phyloP scores from a whole-genome alignment of 164 flowering plant species.

The Aristolochia fimbriata region DNA sequence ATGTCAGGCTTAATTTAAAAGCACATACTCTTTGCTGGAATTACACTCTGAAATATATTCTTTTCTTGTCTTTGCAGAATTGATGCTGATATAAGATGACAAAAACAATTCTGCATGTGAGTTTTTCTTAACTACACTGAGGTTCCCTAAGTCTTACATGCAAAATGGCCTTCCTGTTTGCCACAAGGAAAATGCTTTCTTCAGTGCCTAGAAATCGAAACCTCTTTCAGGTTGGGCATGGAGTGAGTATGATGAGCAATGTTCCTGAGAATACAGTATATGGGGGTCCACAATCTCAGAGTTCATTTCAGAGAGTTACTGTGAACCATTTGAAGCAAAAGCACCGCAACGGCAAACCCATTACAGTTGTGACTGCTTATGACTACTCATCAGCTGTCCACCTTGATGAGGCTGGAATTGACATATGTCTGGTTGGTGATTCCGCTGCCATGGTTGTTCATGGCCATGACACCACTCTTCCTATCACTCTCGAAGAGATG shows the following conservation, averaged over 20 bases:
- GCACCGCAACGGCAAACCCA: constrained; percentile 50
- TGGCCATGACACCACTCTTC: constrained; percentile 91
- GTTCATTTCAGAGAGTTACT: constrained; percentile 52
- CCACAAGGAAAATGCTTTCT: no score
- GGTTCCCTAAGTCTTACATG: no score
- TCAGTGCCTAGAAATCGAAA: no score
- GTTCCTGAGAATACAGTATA: constrained; percentile 77
- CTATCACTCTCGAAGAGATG: constrained; percentile 81
- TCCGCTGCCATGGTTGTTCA: constrained; percentile 98
- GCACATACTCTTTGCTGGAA: no score
- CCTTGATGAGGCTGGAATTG: constrained; percentile 75
- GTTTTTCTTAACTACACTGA: no score
- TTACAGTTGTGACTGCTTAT: constrained; percentile 85
- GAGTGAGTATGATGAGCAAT: constrained; percentile 47
- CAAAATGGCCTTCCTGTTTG: no score
- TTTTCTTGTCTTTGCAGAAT: no score
- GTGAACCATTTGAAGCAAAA: constrained; percentile 49
- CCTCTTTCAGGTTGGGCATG: neutral
- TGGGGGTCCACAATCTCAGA: constrained; percentile 79
- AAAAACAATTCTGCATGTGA: no score
- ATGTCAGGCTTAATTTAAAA: no score
- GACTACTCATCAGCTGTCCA: constrained; percentile 96
- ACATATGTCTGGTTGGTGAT: constrained; percentile 82
- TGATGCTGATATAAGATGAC: no score
- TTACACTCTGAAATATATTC: no score